These are phyloP conservation scores for Bondarzewia mesenterica DNA, from an alignment of 1,284 basidiomycete genomes.

Conservation along the genomic window DNA sequence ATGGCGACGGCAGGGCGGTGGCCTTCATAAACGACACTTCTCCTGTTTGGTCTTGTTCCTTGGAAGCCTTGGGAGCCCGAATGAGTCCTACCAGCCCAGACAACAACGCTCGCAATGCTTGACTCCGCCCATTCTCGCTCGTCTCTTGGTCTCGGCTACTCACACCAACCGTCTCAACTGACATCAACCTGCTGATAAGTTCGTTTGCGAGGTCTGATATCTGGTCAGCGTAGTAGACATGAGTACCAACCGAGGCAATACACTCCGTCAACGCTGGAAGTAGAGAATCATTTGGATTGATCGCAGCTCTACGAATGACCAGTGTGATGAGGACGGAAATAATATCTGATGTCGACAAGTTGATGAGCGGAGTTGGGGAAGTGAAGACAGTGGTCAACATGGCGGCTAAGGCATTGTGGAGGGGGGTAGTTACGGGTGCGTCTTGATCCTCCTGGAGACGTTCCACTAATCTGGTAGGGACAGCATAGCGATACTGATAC, in stretches of 20 bases:
- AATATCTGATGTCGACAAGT: constrained; percentile 87
- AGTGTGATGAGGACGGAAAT: constrained; percentile 72
- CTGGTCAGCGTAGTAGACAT: constrained; percentile 95
- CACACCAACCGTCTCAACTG: constrained; percentile 59
- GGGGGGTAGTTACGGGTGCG: constrained; percentile 35
- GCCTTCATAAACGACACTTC: constrained; percentile 11
- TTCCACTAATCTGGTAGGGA: constrained; percentile 83
- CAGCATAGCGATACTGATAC: constrained; percentile 87
- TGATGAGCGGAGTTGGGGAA: constrained; percentile 78
- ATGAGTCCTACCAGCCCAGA: constrained; percentile 71
- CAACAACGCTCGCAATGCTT: constrained; percentile 69
- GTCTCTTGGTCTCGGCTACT: constrained; percentile 35
- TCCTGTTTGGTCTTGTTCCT: constrained; percentile 1
- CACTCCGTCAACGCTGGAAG: constrained; percentile 71
- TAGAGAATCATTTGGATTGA: constrained; percentile 60
- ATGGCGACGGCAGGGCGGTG: constrained; percentile 2
- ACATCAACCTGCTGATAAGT: constrained; percentile 68
- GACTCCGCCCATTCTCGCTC: constrained; percentile 42
- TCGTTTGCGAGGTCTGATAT: constrained; percentile 90
- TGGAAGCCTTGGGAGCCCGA: constrained; percentile 36
- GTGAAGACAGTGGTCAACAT: constrained; percentile 86
- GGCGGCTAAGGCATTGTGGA: constrained; percentile 65
- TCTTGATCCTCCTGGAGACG: constrained; percentile 69
- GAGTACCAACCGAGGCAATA: constrained; percentile 78
- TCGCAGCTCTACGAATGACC: constrained; percentile 62